phyloP scores from a whole-genome alignment of 257 asterid species.

The Nicotiana otophora region DNA sequence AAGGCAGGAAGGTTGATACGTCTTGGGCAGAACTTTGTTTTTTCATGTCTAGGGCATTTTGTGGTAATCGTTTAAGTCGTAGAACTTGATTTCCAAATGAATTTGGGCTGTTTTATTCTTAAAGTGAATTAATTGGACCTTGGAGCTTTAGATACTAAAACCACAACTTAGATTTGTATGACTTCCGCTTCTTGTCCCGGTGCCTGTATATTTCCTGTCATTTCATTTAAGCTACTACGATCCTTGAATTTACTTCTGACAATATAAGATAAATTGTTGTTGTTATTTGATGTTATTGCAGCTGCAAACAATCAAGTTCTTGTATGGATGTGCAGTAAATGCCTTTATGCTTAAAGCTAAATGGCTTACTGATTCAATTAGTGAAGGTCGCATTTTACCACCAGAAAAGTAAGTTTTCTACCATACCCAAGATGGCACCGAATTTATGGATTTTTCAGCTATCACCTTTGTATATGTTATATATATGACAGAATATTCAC shows the following conservation, averaged over 20 bases:
- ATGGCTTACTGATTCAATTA: constrained; percentile 78
- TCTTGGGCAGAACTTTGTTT: neutral
- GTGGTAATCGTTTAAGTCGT: neutral
- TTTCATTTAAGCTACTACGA: neutral
- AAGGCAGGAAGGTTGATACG: neutral
- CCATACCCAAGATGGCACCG: constrained; percentile 5
- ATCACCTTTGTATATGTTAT: neutral
- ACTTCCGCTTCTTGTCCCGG: neutral
- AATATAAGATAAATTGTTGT: neutral
- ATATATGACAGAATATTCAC: neutral
- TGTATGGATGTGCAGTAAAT: constrained; percentile 78
- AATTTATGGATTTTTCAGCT: neutral
- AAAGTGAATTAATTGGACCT: neutral
- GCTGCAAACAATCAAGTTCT: constrained; percentile 72
- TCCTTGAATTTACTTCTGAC: neutral
- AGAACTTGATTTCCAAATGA: neutral
- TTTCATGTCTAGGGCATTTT: neutral
- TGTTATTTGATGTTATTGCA: constrained; percentile 31
- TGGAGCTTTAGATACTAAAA: neutral
- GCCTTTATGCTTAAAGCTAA: constrained; percentile 52
- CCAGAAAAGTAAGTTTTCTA: constrained; percentile 44
- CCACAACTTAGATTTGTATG: neutral
- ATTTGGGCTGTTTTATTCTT: neutral
- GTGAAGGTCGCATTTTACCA: constrained; percentile 54
- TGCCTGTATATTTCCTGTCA: neutral